Percentiles rank a stretch among this genome's conserved stretches.
These are phyloP conservation scores for Yamadazyma diddensiae DNA, from an alignment of 1,139 yeast species.

Conservation along the genomic window DNA sequence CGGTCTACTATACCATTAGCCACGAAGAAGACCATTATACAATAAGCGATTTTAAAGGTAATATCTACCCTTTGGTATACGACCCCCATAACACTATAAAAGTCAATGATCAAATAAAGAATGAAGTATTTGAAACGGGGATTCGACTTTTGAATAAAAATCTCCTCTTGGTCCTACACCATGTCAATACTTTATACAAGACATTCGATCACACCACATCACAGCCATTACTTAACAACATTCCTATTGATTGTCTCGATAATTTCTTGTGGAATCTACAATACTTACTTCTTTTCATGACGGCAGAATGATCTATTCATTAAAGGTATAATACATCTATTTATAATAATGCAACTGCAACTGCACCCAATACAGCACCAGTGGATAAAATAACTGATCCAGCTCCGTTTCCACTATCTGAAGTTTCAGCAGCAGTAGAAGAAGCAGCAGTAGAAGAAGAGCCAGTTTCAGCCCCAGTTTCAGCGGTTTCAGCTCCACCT, in stretches of 20 bases:
- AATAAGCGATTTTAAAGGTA: conserved; percentile 25
- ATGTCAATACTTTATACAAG: conserved; percentile 18
- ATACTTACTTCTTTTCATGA: conserved; percentile 34
- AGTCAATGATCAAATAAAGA: conserved; percentile 15
- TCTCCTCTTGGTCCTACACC: conserved; percentile 24
- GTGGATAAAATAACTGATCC: conserved; percentile 24
- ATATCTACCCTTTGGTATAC: conserved; percentile 24
- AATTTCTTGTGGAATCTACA: conserved; percentile 44
- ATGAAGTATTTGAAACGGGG: conserved; percentile 34
- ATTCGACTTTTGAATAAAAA: conserved; percentile 33
- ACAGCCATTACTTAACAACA: conserved; percentile 15
- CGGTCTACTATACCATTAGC: conserved; percentile 28
- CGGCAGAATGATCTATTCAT: conserved; percentile 17
- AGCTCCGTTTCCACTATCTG: conserved; percentile 14
- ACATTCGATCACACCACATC: conserved; percentile 1
- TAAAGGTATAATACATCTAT: not conserved
- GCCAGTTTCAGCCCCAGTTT: conserved; percentile 8
- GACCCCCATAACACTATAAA: conserved; percentile 23
- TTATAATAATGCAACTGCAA: conserved; percentile 35
- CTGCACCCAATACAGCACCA: conserved; percentile 36
- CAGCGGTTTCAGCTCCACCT: conserved; percentile 11
- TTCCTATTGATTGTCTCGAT: conserved; percentile 41
- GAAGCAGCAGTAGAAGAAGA: conserved; percentile 8
- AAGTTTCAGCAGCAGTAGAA: not conserved
- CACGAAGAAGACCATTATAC: conserved; percentile 21